Evolutionary conservation across 2,329 filamentous ascomycete genomes (phyloP).

Genomic region (Epichloe gansuensis): DNA sequence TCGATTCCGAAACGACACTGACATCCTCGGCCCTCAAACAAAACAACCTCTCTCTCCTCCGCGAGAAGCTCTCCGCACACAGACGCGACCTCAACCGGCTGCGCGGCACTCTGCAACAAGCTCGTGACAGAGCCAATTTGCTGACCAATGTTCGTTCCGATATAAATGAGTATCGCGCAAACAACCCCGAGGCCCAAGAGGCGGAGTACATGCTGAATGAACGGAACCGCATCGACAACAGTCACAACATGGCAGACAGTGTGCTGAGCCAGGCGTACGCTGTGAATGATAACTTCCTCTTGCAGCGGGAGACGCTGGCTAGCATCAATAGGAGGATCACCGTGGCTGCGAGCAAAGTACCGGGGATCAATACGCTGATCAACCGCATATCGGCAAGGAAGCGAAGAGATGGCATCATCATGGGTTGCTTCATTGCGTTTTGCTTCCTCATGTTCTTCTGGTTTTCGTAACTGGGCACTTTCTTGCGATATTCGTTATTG

Average conservation of each 20-base stretch:
- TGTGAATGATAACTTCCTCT: slow-evolving; percentile 78
- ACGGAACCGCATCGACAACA: slow-evolving; percentile 72
- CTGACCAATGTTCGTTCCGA: slow-evolving; percentile 83
- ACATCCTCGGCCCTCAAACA: slow-evolving; percentile 91
- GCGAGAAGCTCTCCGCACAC: slow-evolving; percentile 81
- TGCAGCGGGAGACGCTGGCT: slow-evolving; percentile 77
- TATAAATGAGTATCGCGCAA: slow-evolving; percentile 75
- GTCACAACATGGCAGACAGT: slow-evolving; percentile 76
- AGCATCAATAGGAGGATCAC: slow-evolving; percentile 88
- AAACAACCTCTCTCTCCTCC: slow-evolving; percentile 84
- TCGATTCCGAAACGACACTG: slow-evolving; percentile 81
- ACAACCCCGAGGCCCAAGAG: slow-evolving; percentile 71
- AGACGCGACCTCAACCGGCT: slow-evolving; percentile 69
- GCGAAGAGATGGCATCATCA: slow-evolving; percentile 84
- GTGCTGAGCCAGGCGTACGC: slow-evolving; percentile 94
- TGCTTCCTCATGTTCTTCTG: slow-evolving; percentile 82
- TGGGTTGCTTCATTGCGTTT: slow-evolving; percentile 81
- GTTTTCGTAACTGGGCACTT: slow-evolving; percentile 40
- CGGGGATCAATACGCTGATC: slow-evolving; percentile 85
- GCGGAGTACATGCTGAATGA: slow-evolving; percentile 97
- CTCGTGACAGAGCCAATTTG: slow-evolving; percentile 78
- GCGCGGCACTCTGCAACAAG: slow-evolving; percentile 57
- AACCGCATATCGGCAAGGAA: slow-evolving; percentile 88
- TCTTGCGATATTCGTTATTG: neutral
- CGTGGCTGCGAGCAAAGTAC: slow-evolving; percentile 77